Evolutionary conservation across 1,139 yeast species (phyloP).

Genomic region (Yamadazyma pseudoaaseri): DNA sequence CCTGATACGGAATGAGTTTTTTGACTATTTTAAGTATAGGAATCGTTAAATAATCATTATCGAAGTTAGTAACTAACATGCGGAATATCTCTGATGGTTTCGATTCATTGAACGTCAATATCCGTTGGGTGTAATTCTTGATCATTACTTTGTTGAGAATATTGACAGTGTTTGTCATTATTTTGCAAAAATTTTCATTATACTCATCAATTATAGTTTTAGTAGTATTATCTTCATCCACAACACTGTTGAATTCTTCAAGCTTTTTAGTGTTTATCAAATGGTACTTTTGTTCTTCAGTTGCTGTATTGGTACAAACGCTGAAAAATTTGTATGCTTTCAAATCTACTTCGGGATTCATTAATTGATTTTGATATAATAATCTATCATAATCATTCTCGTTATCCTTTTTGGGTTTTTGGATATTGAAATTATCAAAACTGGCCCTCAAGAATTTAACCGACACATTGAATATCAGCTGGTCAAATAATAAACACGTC

Average conservation of each 20-base stretch:
- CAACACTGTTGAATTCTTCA: conserved; percentile 23
- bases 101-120: conserved; percentile 52
- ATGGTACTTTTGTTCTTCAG: conserved; percentile 15
- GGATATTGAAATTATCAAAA: conserved; percentile 37
- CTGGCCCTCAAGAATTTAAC: conserved; percentile 41
- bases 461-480: conserved; percentile 50
- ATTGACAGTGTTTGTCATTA: conserved; percentile 44
- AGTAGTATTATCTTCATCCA: conserved; percentile 27
- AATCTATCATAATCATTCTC: conserved; percentile 38
- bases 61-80: conserved; percentile 46
- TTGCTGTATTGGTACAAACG: conserved; percentile 27
- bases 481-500: conserved; percentile 71
- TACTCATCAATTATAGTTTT: conserved; percentile 30
- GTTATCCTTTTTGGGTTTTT: conserved; percentile 20
- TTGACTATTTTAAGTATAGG: conserved; percentile 75
- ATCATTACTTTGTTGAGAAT: conserved; percentile 45
- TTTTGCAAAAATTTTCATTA: conserved; percentile 45
- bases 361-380: conserved; percentile 36
- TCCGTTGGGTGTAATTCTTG: conserved; percentile 51
- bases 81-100: conserved; percentile 54
- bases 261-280: conserved; percentile 33
- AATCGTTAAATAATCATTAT: conserved; percentile 60
- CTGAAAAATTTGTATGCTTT: conserved; percentile 46
- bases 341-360: conserved; percentile 46
- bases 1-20: conserved; percentile 84